Evolutionary conservation across 495 filamentous ascomycete species (phyloP).

Genomic region (Aspergillus nidulans): DNA sequence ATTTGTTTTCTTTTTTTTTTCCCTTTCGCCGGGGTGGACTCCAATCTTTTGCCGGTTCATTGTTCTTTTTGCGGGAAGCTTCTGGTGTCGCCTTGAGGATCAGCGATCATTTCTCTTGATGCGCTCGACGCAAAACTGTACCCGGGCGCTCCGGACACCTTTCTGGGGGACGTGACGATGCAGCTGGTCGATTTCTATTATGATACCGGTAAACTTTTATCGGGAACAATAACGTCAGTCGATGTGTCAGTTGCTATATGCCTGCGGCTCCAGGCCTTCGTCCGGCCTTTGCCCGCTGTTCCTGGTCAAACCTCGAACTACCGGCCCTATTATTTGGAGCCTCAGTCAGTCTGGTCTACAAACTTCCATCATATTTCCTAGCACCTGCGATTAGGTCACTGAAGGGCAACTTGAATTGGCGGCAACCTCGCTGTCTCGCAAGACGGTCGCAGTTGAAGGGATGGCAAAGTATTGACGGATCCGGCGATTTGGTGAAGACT

Average conservation of each 20-base stretch:
- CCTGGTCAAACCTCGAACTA: background rate
- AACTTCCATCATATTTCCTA: background rate
- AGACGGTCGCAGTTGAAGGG: conserved; percentile 30
- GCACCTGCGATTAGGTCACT: conserved; percentile 3
- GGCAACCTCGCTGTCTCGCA: background rate
- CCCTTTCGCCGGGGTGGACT: background rate
- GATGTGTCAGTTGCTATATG: no score
- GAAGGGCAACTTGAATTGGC: background rate
- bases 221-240: no score
- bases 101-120: background rate
- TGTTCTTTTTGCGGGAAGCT: background rate
- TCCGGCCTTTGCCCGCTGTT: no score
- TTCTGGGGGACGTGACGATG: background rate
- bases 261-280: no score
- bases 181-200: background rate
- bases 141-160: background rate
- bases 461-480: conserved; percentile 28
- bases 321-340: background rate
- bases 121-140: conserved; percentile 1
- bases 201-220: background rate
- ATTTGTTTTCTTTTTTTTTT: background rate
- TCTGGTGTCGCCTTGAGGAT: background rate
- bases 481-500: conserved; percentile 10
- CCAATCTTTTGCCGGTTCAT: background rate
- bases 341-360: background rate